Evolutionary conservation across 192 early-diverging fungal species (phyloP).

Genomic region (Borealophlyctis nickersoniae): DNA sequence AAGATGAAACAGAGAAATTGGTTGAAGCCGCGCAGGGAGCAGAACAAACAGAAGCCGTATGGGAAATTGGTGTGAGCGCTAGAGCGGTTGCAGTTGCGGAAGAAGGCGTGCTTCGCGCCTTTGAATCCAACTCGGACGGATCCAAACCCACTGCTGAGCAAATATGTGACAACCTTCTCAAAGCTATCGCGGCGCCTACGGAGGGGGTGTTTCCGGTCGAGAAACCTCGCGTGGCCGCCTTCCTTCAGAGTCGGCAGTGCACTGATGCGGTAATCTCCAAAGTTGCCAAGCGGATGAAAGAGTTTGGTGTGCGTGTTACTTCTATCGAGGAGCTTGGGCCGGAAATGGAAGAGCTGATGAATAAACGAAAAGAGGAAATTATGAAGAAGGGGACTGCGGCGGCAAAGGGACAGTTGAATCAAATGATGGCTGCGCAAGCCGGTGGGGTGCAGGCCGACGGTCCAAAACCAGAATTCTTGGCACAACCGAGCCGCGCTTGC

Average conservation of each 20-base stretch:
- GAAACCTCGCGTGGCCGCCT: constrained; percentile 25
- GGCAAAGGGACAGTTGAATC: too few relatives aligned
- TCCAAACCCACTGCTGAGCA: constrained; percentile 27
- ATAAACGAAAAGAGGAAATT: constrained; percentile 25
- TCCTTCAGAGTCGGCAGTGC: constrained; percentile 36
- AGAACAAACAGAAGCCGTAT: constrained; percentile 23
- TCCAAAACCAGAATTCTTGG: constrained; percentile 22
- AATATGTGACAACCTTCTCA: constrained; percentile 26
- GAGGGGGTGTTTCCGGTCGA: constrained; percentile 7
- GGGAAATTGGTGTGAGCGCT: constrained; percentile 40
- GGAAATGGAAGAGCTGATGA: constrained; percentile 25
- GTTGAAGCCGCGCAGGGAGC: constrained; percentile 8
- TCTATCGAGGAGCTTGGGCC: constrained; percentile 28
- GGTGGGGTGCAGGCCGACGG: constrained; percentile 3
- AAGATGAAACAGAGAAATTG: constrained; percentile 18
- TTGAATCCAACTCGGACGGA: constrained; percentile 24
- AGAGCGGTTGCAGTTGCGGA: constrained; percentile 41
- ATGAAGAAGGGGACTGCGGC: constrained; percentile 4
- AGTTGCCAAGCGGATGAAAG: constrained; percentile 16
- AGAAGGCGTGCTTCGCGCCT: constrained; percentile 38
- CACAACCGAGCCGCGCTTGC: constrained; percentile 40
- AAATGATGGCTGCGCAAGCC: background rate
- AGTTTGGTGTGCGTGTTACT: constrained; percentile 24
- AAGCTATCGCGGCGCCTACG: constrained; percentile 33
- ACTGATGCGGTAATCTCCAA: constrained; percentile 12